Evolutionary conservation across 73 alveolate species (phyloP), one percentile per base, ranked within the genome.

Genomic region (Paramecium bursaria): DNA sequence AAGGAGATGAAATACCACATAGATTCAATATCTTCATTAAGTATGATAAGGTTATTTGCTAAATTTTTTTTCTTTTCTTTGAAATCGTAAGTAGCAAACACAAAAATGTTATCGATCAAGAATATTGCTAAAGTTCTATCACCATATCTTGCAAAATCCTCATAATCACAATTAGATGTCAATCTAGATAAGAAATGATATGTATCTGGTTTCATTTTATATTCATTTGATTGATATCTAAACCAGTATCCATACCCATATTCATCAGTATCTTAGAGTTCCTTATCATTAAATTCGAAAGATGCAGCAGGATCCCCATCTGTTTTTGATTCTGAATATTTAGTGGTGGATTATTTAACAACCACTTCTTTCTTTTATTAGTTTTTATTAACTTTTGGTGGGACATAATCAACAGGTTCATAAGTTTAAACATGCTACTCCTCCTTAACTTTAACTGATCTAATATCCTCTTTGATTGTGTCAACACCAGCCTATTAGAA

Each of bases 221-320:
- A n/a, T n/a, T 47, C 50, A 67, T 31, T 42, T 14, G 33, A 35
- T 10, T 19, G 6, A 67, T 33, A 67, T 67, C 82, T 67, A 10
- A 42, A 14, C 82, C 82, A 67, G 44, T 67, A 67, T 2, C 82
- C 82, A 67, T 67, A 67, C 4, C 82, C 82, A 39, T 67, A 67
- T 67, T 67, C 82, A 14, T 42, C 26, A 2, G 60, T 25, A 35
- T 67, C 82, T 10, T 67, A 67, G 15, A 67, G 44, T 67, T 35
- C 42, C 44, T 47, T 67, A 35, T 67, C 82, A 35, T 53, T 33
- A 42, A 67, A 67, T 42, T 67, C 82, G 21, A 39, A 39, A 14
- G 33, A 42, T 26, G 33, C 82, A 11, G 82, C 33, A 11, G 82
- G 49, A 15, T 67, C 82, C 14, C 82, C 82, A 35, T 67, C 82